A percentile compares a stretch with the other conserved stretches of the same genome.
These are phyloP conservation scores for Penicillium sp. DNA, from an alignment of 2,329 filamentous ascomycete species.

Conservation along the genomic window DNA sequence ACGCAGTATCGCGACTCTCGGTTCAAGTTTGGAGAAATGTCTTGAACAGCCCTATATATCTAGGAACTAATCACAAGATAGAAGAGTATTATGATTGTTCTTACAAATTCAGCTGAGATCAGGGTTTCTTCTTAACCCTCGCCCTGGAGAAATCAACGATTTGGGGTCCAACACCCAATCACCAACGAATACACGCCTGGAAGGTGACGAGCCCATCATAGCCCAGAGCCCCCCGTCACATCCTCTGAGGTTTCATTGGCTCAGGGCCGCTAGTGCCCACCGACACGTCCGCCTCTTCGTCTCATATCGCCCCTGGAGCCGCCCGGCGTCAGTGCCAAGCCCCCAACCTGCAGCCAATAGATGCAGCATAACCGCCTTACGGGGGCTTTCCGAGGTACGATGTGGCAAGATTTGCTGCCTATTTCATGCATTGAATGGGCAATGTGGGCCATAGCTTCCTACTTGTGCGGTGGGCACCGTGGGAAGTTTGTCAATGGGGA, in stretches of 20 bases:
- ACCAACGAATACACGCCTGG: constrained; percentile 3
- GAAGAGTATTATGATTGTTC: neutral
- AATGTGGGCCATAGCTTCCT: neutral
- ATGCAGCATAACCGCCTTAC: constrained; percentile 1
- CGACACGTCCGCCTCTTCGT: constrained; percentile 11
- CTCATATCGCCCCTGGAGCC: constrained; percentile 22
- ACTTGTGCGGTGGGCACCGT: neutral
- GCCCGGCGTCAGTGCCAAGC: constrained; percentile 22
- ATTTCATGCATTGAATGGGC: neutral
- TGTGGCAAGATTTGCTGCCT: neutral
- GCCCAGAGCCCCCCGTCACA: constrained; percentile 18
- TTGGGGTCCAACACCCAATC: constrained; percentile 13
- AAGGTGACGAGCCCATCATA: constrained; percentile 10
- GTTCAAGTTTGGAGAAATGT: neutral
- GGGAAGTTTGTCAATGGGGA: neutral
- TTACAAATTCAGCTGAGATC: neutral
- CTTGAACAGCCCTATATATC: neutral
- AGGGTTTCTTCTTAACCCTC: neutral
- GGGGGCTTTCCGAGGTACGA: neutral
- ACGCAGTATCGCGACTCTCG: neutral
- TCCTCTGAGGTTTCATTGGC: constrained; percentile 18
- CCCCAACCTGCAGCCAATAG: constrained; percentile 10
- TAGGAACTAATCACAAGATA: neutral
- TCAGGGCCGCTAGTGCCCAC: constrained; percentile 12
- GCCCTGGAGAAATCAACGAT: neutral